A percentile compares a stretch with the other conserved stretches of the same genome.
These are phyloP conservation scores for Stevia rebaudiana DNA, from an alignment of 140 eudicot species.

Conservation along the genomic window DNA sequence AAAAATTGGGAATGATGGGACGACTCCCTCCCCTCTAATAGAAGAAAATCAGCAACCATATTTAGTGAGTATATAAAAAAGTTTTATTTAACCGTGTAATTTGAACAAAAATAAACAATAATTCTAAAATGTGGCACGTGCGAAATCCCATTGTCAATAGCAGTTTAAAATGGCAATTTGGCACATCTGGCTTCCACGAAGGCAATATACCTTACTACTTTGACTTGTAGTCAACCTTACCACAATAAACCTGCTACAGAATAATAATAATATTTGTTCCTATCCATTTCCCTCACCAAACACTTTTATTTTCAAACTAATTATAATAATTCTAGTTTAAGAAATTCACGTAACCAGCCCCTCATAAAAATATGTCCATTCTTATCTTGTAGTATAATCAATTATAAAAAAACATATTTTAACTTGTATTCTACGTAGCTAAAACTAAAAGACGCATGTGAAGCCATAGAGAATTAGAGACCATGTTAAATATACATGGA, in stretches of 20 bases:
- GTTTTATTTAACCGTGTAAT: not conserved
- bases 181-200: conserved; percentile 36
- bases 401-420: not conserved
- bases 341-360: conserved; percentile 9
- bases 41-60: no score
- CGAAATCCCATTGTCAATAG: conserved; percentile 1
- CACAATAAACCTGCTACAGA: conserved; percentile 22
- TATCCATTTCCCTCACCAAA: conserved; percentile 6
- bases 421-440: not conserved
- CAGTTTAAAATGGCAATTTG: not conserved
- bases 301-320: conserved; percentile 3
- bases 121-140: not conserved
- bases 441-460: not conserved
- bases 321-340: not conserved
- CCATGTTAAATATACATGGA: no score
- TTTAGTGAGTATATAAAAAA: no score
- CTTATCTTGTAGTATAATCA: not conserved
- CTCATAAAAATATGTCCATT: not conserved
- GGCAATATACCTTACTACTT: conserved; percentile 18
- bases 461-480: not conserved
- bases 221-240: conserved; percentile 29
- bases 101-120: not conserved
- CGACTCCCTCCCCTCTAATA: no score
- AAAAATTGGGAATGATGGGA: no score
- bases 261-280: conserved; percentile 29